A percentile compares a stretch with the other conserved stretches of the same genome.
Conservation (phyloP, 768 basidiomycete species). For the Naganishia vaughanmartiniae region DNA sequence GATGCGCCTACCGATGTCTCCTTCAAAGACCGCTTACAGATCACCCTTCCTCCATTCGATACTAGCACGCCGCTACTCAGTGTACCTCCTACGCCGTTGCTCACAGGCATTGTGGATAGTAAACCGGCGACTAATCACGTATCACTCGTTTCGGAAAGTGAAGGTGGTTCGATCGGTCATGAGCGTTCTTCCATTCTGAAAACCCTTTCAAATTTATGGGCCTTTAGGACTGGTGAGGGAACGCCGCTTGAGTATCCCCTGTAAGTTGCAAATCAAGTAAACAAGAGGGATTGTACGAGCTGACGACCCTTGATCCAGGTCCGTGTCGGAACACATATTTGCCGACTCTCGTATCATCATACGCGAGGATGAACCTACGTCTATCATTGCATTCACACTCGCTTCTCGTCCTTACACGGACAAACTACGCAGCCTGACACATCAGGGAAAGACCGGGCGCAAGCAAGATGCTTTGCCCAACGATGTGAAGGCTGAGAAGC, state of each 20-base stretch:
- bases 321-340: constrained; percentile 75
- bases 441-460: constrained; percentile 29
- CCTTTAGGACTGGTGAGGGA: constrained; percentile 57
- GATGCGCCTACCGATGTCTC: constrained; percentile 47
- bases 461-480: constrained; percentile 7
- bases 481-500: constrained; percentile 53
- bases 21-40: constrained; percentile 48
- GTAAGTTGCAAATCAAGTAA: constrained; percentile 57
- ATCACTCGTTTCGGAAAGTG: constrained; percentile 53
- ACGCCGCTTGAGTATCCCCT: constrained; percentile 59
- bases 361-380: constrained; percentile 93
- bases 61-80: constrained; percentile 51
- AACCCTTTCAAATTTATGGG: constrained; percentile 79
- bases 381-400: constrained; percentile 90
- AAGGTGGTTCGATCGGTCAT: constrained; percentile 56
- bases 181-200: constrained; percentile 76
- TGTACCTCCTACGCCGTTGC: constrained; percentile 47
- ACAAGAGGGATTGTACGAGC: not conserved
- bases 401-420: constrained; percentile 53
- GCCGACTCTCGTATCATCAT: constrained; percentile 91
- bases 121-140: constrained; percentile 36
- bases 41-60: constrained; percentile 50
- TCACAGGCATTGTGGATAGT: constrained; percentile 41
- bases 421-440: constrained; percentile 41
- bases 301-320: constrained; percentile 32